Evolutionary conservation across 805 yeast species (phyloP), one percentile per base, ranked within the genome.

Genomic region (Saturnispora gosingensis): DNA sequence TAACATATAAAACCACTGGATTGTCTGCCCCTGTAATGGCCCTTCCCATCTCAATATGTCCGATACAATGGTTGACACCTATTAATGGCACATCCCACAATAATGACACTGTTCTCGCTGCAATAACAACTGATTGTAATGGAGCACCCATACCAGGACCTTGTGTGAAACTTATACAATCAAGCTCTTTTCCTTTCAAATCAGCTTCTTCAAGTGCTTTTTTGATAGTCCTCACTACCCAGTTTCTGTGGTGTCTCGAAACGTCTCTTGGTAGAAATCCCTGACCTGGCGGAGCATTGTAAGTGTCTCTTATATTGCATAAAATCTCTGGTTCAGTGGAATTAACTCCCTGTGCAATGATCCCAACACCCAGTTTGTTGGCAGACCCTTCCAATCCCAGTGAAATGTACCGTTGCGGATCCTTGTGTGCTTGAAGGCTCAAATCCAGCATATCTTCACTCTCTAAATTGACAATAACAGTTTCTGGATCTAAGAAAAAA

Each of bases 71-170:
- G 62, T 93, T 93, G 3, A 93, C 99, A 0, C 98, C 98, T 7
- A 93, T 83, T 32, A 93, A 67, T 0, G 99, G 98, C 22, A 85
- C 69, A 2, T 77, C 65, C 95, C 96, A 88, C 58, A 91, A 63
- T 58, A 84, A 81, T 8, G 88, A 73, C 38, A 90, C 69, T 0
- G 97, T 82, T 62, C 99, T 73, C 1, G 99, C 98, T 1, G 95
- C 95, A 46, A 93, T 75, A 3, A 85, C 98, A 39, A 89, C 97
- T 51, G 91, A 81, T 60, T 93, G 96, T 49, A 93, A 70, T 0
- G 99, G 99, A 0, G 98, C 98, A 2, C 99, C 99, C 98, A 93
- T 93, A 1, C 99, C 99, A 0, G 99, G 99, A 5, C 99, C 99
- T 67, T 86, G 95, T 1, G 99, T 93, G 66, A 93, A 93, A 66